Conservation (phyloP, 768 basidiomycete genomes). For the Kwoniella sp. region DNA sequence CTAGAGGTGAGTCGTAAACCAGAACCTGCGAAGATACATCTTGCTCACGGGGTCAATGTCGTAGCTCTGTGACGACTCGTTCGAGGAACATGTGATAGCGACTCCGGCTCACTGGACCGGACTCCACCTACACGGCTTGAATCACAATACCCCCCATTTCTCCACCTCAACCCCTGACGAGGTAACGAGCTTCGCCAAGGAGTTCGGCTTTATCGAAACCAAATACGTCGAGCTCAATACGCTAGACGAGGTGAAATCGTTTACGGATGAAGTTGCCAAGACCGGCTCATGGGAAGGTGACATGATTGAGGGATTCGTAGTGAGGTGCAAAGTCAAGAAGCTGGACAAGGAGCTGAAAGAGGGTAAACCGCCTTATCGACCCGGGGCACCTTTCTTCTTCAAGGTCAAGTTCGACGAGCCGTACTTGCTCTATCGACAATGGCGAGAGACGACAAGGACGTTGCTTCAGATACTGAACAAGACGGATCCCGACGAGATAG, state of each 20-base stretch:
- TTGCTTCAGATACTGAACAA: conserved; percentile 60
- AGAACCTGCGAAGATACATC: not conserved
- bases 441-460: conserved; percentile 87
- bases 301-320: conserved; percentile 90
- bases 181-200: conserved; percentile 77
- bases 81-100: conserved; percentile 92
- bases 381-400: conserved; percentile 92
- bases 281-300: conserved; percentile 80
- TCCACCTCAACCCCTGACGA: conserved; percentile 67
- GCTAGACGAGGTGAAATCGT: conserved; percentile 69
- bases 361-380: conserved; percentile 66
- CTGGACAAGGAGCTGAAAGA: conserved; percentile 9
- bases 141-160: conserved; percentile 69
- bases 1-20: conserved; percentile 70
- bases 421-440: conserved; percentile 97
- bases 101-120: conserved; percentile 82
- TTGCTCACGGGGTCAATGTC: not conserved
- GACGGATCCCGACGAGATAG: conserved; percentile 25
- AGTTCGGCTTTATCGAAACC: conserved; percentile 91
- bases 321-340: conserved; percentile 69
- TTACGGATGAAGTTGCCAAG: conserved; percentile 69
- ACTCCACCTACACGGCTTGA: conserved; percentile 90
- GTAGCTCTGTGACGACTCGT: conserved; percentile 93
- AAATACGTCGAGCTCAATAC: conserved; percentile 63
- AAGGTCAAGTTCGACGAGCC: conserved; percentile 99